phyloP scores from a whole-genome alignment of 2,329 filamentous ascomycete species.

The Arthroderma sp. region DNA sequence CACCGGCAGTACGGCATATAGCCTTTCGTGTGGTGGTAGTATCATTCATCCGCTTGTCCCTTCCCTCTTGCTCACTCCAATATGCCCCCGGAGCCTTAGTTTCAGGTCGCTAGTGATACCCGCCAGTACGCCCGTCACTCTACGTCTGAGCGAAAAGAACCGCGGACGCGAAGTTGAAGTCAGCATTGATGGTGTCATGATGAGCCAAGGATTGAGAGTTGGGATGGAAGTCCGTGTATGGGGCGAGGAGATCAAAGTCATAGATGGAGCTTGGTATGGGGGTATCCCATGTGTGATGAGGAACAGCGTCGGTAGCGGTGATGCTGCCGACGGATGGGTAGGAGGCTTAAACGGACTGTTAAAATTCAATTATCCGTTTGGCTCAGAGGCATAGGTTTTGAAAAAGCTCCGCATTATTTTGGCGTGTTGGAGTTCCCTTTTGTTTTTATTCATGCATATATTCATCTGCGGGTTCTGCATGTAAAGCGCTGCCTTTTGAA shows the following conservation, averaged over 20 bases:
- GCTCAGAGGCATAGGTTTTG: constrained; percentile 37
- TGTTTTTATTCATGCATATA: too few relatives aligned
- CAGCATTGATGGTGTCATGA: constrained; percentile 61
- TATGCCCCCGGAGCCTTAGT: constrained; percentile 80
- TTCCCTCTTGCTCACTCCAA: constrained; percentile 79
- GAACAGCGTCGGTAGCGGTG: constrained; percentile 35
- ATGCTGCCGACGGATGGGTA: constrained; percentile 82
- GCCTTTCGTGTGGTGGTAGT: constrained; percentile 77
- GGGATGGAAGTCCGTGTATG: constrained; percentile 80
- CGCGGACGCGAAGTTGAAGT: constrained; percentile 63
- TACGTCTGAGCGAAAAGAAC: constrained; percentile 71
- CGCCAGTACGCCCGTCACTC: constrained; percentile 44
- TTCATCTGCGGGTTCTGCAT: too few relatives aligned
- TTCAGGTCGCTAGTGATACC: constrained; percentile 87
- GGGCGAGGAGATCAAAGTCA: constrained; percentile 59
- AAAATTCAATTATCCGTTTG: constrained; percentile 97
- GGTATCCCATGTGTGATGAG: constrained; percentile 88
- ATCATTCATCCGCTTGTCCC: constrained; percentile 91
- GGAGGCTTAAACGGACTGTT: constrained; percentile 82
- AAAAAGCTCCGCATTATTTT: neutral
- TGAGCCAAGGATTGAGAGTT: constrained; percentile 51
- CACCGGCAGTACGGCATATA: constrained; percentile 91
- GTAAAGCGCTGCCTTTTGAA: too few relatives aligned
- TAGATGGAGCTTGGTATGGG: constrained; percentile 47
- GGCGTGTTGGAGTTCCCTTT: too few relatives aligned